Evolutionary conservation across 202 grass and related monocot species (phyloP), one percentile per base, ranked within the genome.

Genomic region (Schoenoplectus triqueter): DNA sequence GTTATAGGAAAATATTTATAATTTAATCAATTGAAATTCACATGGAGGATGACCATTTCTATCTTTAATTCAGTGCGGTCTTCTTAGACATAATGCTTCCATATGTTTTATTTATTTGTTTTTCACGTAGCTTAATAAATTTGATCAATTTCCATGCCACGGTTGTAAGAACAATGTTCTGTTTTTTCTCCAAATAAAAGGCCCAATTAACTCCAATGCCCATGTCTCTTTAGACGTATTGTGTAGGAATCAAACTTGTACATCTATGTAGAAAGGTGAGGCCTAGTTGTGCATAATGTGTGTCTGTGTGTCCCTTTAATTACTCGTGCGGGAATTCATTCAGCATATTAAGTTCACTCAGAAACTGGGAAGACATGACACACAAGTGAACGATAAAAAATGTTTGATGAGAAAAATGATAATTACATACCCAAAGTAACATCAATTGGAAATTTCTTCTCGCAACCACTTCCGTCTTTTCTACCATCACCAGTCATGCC

Each of bases 381-480:
- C 45, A 52, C 42, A 1, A 6, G 2, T 10, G 17, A 77, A 64
- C 4, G 21, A 63, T 59, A 7, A 2, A 80, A 4, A 19, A 20
- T 60, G 7, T 31, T 52, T 6, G n/a, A 40, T 77, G 14, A 47
- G 19, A 51, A 60, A 8, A 22, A 68, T 44, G 10, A 67, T 18
- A 78, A 57, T 78, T 31, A 50, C 75, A 85, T 87, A 84, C 86
- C 72, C 66, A 84, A 71, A 20, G 42, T 17, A 69, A 90, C 62
- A 40, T 76, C 19, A 10, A 88, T 22, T 0, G 44, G 48, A 39
- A 40, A 66, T 73, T 64, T 17, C 45, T 65, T 41, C 88, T 10
- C 42, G 86, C 90, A 92, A 51, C 90, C 86, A 8, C 0, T 76
- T n/a, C 88, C 48, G 0, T 74, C 64, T 72, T 55, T 89, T 66